Conservation (phyloP, 2,329 filamentous ascomycete species). For the Cryphonectria parasitica region DNA sequence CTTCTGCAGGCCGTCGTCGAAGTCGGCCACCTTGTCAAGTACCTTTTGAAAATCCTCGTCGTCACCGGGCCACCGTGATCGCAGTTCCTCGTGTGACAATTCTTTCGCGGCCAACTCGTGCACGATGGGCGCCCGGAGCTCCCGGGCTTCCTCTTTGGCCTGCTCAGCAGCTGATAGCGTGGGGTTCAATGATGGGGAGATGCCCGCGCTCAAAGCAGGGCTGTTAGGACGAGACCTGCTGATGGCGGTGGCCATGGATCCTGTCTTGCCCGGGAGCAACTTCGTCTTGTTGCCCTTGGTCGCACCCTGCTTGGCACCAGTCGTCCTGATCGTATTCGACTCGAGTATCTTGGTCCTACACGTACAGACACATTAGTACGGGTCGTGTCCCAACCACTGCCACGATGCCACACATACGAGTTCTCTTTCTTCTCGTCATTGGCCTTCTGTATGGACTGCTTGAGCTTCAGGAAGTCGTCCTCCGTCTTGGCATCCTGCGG, state of each 20-base stretch:
- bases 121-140: constrained; percentile 53
- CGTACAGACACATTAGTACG: constrained; percentile 36
- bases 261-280: constrained; percentile 33
- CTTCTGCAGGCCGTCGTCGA: constrained; percentile 51
- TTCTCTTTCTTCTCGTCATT: constrained; percentile 51
- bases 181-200: constrained; percentile 57
- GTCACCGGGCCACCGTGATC: constrained; percentile 54
- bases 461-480: constrained; percentile 54
- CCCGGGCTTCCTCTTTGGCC: constrained; percentile 53
- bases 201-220: constrained; percentile 57
- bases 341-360: constrained; percentile 46
- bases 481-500: constrained; percentile 39
- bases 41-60: constrained; percentile 58
- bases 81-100: constrained; percentile 53
- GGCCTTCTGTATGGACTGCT: constrained; percentile 48
- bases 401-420: constrained; percentile 41
- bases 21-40: constrained; percentile 62
- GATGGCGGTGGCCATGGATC: constrained; percentile 34
- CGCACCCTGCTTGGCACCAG: constrained; percentile 33
- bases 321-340: constrained; percentile 29
- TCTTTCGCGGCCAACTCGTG: constrained; percentile 64
- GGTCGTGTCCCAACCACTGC: constrained; percentile 27
- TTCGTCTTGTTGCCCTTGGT: constrained; percentile 35
- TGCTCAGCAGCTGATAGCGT: constrained; percentile 56
- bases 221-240: constrained; percentile 56